phyloP scores from a whole-genome alignment of 2,329 filamentous ascomycete species.

The Aspergillus aculeatus region DNA sequence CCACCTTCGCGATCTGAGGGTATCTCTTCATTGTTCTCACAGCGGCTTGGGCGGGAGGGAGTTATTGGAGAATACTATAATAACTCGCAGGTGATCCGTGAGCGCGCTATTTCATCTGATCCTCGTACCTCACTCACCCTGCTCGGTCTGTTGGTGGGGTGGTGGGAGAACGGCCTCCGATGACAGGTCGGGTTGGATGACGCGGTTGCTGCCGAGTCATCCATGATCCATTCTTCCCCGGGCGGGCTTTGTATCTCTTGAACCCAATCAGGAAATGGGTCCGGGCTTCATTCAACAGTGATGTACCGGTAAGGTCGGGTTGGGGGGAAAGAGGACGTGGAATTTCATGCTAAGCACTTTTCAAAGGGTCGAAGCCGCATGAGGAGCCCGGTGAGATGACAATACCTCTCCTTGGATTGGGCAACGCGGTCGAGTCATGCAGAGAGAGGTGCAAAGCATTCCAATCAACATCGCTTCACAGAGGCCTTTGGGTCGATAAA shows the following conservation, averaged over 20 bases:
- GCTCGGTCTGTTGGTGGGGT: background rate
- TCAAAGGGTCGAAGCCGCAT: background rate
- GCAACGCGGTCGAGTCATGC: background rate
- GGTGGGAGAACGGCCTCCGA: background rate
- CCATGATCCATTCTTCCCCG: background rate
- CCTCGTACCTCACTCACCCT: background rate
- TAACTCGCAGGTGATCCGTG: background rate
- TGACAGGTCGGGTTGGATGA: background rate
- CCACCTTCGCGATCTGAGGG: background rate
- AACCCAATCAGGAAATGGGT: constrained; percentile 10
- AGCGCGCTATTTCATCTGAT: background rate
- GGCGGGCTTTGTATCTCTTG: background rate
- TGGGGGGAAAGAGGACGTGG: background rate
- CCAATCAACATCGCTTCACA: background rate
- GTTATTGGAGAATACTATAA: background rate
- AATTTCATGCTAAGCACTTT: background rate
- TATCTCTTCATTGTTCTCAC: background rate
- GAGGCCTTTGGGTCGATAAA: background rate
- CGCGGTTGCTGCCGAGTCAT: constrained; percentile 8
- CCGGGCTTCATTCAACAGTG: background rate
- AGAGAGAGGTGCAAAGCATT: background rate
- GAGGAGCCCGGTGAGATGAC: background rate
- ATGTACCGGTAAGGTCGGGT: background rate
- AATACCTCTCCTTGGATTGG: background rate
- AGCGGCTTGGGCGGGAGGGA: background rate